These are phyloP conservation scores for Allium cepa DNA, from an alignment of 106 monocot genomes.

Conservation along the genomic window DNA sequence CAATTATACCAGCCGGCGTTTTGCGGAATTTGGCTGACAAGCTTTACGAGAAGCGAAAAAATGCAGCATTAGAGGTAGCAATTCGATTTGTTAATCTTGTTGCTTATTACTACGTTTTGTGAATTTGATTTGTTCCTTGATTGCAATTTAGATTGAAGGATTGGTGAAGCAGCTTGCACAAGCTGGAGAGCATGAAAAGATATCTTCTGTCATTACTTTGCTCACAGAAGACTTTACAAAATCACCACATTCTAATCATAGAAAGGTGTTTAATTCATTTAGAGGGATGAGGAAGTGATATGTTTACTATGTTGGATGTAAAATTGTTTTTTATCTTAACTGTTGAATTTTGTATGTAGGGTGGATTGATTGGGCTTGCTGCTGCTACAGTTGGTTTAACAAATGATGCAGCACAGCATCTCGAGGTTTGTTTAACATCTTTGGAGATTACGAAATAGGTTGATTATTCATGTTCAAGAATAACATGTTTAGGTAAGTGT, in stretches of 20 bases:
- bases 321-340: not conserved
- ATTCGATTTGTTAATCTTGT: not conserved
- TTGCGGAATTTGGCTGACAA: slow-evolving; percentile 84
- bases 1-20: slow-evolving; percentile 60
- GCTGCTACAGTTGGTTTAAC: slow-evolving; percentile 92
- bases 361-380: slow-evolving; percentile 92
- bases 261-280: slow-evolving; percentile 46
- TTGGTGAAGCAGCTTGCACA: slow-evolving; percentile 22
- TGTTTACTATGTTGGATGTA: not conserved
- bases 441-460: no score
- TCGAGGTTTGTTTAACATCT: slow-evolving; percentile 49
- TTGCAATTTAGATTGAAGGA: slow-evolving; percentile 15
- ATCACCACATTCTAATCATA: slow-evolving; percentile 29
- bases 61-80: slow-evolving; percentile 83
- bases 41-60: slow-evolving; percentile 99
- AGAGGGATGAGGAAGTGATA: no score
- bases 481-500: no score
- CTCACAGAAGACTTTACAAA: slow-evolving; percentile 17
- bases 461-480: no score
- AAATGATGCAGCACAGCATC: slow-evolving; percentile 77
- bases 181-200: slow-evolving; percentile 26
- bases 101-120: not conserved
- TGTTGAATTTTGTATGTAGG: slow-evolving; percentile 33
- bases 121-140: slow-evolving; percentile 2
- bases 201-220: slow-evolving; percentile 15